Conservation (phyloP, 1,284 basidiomycete genomes). For the Bjerkandera adusta region DNA sequence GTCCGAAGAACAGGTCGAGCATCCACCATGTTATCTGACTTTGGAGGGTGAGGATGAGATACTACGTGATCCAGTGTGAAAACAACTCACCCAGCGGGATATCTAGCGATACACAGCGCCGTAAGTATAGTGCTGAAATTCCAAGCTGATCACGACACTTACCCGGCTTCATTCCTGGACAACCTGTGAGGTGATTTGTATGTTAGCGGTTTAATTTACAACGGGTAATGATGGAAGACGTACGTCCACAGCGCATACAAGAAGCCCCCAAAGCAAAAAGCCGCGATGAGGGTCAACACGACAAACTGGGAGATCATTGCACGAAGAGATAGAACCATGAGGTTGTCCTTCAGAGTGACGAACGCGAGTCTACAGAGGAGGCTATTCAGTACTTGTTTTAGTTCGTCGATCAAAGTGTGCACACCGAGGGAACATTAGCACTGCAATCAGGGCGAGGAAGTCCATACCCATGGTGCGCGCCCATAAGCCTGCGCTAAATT, state of each 20-base stretch:
- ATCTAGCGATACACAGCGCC: slow-evolving; percentile 33
- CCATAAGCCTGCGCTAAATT: slow-evolving; percentile 33
- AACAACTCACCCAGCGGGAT: slow-evolving; percentile 39
- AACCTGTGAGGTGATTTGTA: too few relatives aligned
- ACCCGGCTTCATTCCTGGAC: slow-evolving; percentile 57
- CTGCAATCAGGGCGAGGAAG: slow-evolving; percentile 76
- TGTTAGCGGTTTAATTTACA: background rate
- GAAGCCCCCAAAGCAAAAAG: slow-evolving; percentile 89
- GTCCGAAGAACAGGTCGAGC: slow-evolving; percentile 87
- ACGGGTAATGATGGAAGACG: slow-evolving; percentile 31
- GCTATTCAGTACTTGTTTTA: background rate
- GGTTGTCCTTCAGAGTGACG: slow-evolving; percentile 83
- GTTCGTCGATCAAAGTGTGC: slow-evolving; percentile 9
- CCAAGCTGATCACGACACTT: slow-evolving; percentile 24
- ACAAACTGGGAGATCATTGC: slow-evolving; percentile 82
- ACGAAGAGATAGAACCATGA: slow-evolving; percentile 77
- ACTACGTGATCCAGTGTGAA: slow-evolving; percentile 2
- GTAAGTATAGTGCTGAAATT: background rate
- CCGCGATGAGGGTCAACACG: slow-evolving; percentile 82
- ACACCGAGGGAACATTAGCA: slow-evolving; percentile 83
- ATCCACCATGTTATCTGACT: slow-evolving; percentile 88
- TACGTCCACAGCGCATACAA: slow-evolving; percentile 89
- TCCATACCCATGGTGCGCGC: slow-evolving; percentile 68
- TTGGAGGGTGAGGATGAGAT: background rate
- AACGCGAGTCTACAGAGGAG: slow-evolving; percentile 66